phyloP scores from a whole-genome alignment of 139 green algal genomes.

The Diplosphaera chodatii region DNA sequence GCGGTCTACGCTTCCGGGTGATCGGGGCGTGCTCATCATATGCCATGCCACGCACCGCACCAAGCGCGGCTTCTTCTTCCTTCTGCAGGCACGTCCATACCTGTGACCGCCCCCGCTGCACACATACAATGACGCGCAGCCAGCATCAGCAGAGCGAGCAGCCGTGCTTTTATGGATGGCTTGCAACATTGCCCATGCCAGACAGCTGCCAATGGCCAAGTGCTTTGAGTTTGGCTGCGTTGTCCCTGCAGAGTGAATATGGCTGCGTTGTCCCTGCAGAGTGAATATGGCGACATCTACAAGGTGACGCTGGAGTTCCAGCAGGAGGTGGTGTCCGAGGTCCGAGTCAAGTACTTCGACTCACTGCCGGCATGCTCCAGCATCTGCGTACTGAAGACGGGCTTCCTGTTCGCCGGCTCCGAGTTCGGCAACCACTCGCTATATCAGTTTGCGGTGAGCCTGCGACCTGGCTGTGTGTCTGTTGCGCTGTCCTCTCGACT shows the following conservation, averaged over 20 bases:
- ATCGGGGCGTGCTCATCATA: constrained; percentile 88
- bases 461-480: too few species aligned
- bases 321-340: constrained; percentile 70
- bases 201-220: too few species aligned
- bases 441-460: constrained; percentile 90
- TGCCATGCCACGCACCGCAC: constrained; percentile 73
- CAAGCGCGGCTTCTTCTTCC: constrained; percentile 91
- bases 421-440: constrained; percentile 96
- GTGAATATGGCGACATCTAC: constrained; percentile 98
- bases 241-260: constrained; percentile 63
- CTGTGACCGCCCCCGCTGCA: too few species aligned
- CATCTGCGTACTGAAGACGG: constrained; percentile 89
- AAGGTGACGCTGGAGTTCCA: constrained; percentile 81
- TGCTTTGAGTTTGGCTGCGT: too few species aligned
- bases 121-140: too few species aligned
- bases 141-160: too few species aligned
- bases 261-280: constrained; percentile 64
- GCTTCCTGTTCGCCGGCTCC: constrained; percentile 94
- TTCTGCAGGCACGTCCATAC: constrained; percentile 74
- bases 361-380: constrained; percentile 76
- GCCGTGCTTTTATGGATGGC: too few species aligned
- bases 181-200: too few species aligned
- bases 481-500: too few species aligned
- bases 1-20: constrained; percentile 64
- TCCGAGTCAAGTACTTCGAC: constrained; percentile 98